A percentile compares a stretch with the other conserved stretches of the same genome.
Conservation (phyloP, 2,329 filamentous ascomycete species). For the Ceratocystis colombiana region DNA sequence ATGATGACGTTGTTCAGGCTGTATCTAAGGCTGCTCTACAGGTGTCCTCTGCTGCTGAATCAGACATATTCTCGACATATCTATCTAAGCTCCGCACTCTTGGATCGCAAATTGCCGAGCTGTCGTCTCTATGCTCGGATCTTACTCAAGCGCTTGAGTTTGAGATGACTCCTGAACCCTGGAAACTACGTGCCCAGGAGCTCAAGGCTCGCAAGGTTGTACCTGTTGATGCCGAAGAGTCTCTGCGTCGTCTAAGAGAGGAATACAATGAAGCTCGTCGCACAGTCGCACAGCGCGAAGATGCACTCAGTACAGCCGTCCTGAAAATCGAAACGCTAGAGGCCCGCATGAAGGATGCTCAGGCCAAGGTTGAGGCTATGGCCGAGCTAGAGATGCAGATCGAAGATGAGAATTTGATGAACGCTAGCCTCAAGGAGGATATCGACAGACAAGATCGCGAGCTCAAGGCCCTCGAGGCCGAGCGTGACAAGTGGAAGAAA, state of each 20-base stretch:
- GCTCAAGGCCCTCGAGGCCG: conserved; percentile 52
- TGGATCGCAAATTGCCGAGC: conserved; percentile 54
- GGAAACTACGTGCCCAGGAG: conserved; percentile 71
- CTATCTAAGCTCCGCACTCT: conserved; percentile 55
- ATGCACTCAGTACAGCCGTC: conserved; percentile 73
- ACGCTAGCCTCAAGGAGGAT: conserved; percentile 48
- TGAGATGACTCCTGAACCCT: conserved; percentile 64
- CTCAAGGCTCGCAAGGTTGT: conserved; percentile 72
- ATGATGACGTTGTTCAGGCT: conserved; percentile 54
- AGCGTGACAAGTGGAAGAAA: conserved; percentile 63
- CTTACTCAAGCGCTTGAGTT: conserved; percentile 68
- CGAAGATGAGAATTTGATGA: conserved; percentile 42
- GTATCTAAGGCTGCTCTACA: conserved; percentile 44
- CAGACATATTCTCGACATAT: conserved; percentile 61
- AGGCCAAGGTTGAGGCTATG: conserved; percentile 63
- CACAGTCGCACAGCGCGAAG: conserved; percentile 61
- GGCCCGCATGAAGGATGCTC: conserved; percentile 73
- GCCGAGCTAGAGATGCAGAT: conserved; percentile 53
- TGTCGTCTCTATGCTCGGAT: conserved; percentile 60
- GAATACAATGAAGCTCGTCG: conserved; percentile 69
- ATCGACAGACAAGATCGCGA: conserved; percentile 59
- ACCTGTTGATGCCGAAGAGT: conserved; percentile 73
- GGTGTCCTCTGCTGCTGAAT: conserved; percentile 43
- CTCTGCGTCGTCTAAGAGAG: conserved; percentile 68
- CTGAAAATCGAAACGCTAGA: conserved; percentile 91